Conservation (phyloP, 768 basidiomycete species). For the Kwoniella bestiolae region DNA sequence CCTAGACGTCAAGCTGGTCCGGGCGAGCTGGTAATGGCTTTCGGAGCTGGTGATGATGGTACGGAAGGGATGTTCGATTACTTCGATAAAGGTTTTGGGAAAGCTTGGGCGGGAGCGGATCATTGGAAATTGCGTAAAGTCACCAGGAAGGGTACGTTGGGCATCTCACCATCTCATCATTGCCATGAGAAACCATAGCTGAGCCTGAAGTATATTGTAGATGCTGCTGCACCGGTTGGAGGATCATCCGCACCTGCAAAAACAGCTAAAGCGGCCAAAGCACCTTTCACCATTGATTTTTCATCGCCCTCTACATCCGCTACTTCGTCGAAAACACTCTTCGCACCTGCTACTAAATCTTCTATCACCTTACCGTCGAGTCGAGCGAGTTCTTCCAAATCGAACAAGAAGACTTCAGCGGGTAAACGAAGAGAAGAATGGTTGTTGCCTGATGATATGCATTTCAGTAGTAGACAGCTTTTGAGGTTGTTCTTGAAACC, state of each 20-base stretch:
- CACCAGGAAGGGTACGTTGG: conserved; percentile 71
- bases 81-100: conserved; percentile 79
- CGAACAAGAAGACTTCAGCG: conserved; percentile 18
- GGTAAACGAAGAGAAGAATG: conserved; percentile 62
- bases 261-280: conserved; percentile 58
- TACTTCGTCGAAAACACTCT: conserved; percentile 45
- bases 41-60: conserved; percentile 68
- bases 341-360: conserved; percentile 47
- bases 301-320: conserved; percentile 55
- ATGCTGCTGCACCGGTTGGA: conserved; percentile 60
- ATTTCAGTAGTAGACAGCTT: conserved; percentile 87
- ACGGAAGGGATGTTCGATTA: conserved; percentile 72
- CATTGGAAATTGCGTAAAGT: conserved; percentile 93
- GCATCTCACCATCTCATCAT: not conserved
- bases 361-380: conserved; percentile 41
- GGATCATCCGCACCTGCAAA: conserved; percentile 56
- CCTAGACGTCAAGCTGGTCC: conserved; percentile 70
- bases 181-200: not conserved
- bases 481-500: conserved; percentile 94
- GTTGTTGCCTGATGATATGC: conserved; percentile 93
- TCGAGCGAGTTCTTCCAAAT: conserved; percentile 17
- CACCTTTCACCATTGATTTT: conserved; percentile 57
- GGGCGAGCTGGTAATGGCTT: conserved; percentile 81
- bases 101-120: conserved; percentile 98
- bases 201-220: conserved; percentile 13